Conservation (phyloP, 441 rosid genomes). For the Brassica hybrid region DNA sequence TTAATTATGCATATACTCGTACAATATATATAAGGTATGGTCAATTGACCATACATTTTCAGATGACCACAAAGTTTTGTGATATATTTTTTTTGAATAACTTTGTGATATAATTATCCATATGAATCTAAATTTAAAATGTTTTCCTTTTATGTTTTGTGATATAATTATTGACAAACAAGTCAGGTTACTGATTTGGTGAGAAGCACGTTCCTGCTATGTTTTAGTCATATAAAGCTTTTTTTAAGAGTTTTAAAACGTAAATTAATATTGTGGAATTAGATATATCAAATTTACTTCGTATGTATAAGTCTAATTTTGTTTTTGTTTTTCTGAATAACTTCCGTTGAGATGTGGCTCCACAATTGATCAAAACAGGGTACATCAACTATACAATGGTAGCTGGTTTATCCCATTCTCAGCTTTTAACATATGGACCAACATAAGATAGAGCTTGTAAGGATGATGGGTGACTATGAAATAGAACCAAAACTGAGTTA, state of each 20-base stretch:
- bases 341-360: too few relatives aligned
- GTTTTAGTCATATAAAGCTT: not conserved
- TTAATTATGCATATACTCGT: not conserved
- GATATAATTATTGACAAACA: not conserved
- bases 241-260: not conserved
- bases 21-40: not conserved
- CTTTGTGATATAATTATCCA: not conserved
- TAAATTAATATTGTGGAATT: not conserved
- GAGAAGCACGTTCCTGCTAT: not conserved
- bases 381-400: not conserved
- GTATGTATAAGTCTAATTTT: not conserved
- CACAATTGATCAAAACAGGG: not conserved
- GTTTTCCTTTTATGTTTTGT: not conserved
- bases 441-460: too few relatives aligned
- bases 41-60: not conserved
- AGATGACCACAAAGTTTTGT: not conserved
- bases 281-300: slow-evolving; percentile 1
- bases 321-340: not conserved
- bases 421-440: too few relatives aligned
- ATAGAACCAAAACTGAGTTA: too few relatives aligned
- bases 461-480: too few relatives aligned
- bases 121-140: not conserved
- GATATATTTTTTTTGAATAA: not conserved
- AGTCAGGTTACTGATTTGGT: not conserved
- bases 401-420: not conserved